Conservation (phyloP, 73 alveolate species). For the Paramecium primaurelia region DNA sequence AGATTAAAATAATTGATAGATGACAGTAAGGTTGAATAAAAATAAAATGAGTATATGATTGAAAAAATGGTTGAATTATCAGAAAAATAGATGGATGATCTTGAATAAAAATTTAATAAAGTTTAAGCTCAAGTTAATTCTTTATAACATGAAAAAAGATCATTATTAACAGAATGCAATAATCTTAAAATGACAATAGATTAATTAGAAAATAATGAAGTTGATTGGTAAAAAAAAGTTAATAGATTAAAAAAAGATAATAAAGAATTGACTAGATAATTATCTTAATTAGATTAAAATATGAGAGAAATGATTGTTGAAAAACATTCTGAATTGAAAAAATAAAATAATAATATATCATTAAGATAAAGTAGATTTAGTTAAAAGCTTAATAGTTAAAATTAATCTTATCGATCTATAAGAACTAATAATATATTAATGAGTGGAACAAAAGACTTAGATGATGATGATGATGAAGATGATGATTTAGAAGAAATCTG, state of each 20-base stretch:
- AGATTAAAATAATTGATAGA: not conserved
- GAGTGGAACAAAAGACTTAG: slow-evolving; percentile 37
- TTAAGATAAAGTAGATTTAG: slow-evolving; percentile 38
- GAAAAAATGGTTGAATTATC: slow-evolving; percentile 48
- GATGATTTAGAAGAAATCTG: slow-evolving; percentile 6
- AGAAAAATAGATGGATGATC: slow-evolving; percentile 35
- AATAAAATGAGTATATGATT: slow-evolving; percentile 43
- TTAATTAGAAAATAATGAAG: slow-evolving; percentile 10
- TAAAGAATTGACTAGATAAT: not conserved
- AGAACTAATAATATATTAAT: not conserved
- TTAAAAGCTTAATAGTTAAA: not conserved
- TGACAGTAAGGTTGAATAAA: not conserved
- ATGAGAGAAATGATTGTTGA: slow-evolving; percentile 42
- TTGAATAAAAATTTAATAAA: slow-evolving; percentile 17
- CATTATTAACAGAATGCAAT: slow-evolving; percentile 6
- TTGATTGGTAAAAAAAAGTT: not conserved
- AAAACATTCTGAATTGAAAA: not conserved
- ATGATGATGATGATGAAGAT: slow-evolving; percentile 41
- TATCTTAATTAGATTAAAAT: not conserved
- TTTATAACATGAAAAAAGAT: slow-evolving; percentile 27
- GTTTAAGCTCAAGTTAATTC: slow-evolving; percentile 24
- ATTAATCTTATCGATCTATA: slow-evolving; percentile 17
- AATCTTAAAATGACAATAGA: not conserved
- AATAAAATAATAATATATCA: not conserved
- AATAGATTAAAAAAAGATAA: slow-evolving; percentile 1